A percentile compares a stretch with the other conserved stretches of the same genome.
Evolutionary conservation across 2,329 filamentous ascomycete genomes (phyloP).

Genomic region (Gaeumannomyces sp.): DNA sequence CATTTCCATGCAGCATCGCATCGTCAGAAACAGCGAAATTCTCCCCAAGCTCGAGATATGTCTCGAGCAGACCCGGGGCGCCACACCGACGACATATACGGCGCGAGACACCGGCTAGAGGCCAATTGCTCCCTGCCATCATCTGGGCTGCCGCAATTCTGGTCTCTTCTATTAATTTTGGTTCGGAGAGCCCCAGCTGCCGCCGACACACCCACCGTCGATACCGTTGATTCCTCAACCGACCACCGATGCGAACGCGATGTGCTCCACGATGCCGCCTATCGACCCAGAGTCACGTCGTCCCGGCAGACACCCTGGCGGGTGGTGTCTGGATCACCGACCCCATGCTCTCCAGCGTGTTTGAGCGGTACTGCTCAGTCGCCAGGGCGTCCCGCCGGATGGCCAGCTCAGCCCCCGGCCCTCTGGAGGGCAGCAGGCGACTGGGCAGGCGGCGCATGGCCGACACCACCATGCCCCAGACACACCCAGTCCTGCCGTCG

Average conservation of each 20-base stretch:
- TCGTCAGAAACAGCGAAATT: no score
- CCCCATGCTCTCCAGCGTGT: constrained; percentile 42
- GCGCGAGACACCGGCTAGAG: no score
- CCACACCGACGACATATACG: no score
- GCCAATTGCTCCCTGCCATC: no score
- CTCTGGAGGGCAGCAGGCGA: constrained; percentile 48
- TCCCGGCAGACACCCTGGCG: background rate
- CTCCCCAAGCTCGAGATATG: no score
- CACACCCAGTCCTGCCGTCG: constrained; percentile 29
- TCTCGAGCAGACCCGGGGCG: no score
- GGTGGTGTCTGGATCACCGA: constrained; percentile 56
- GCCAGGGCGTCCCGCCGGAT: constrained; percentile 24
- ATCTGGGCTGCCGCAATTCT: no score
- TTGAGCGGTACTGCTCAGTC: constrained; percentile 38
- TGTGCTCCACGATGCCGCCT: constrained; percentile 1
- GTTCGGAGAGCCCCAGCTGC: no score
- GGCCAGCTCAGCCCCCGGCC: constrained; percentile 40
- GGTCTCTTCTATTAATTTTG: no score
- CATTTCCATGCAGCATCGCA: no score
- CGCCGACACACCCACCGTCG: no score
- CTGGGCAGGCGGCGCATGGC: constrained; percentile 49
- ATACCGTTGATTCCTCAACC: background rate
- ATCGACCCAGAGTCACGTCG: background rate
- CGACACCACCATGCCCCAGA: constrained; percentile 35
- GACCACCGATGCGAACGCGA: constrained; percentile 6